phyloP scores from a whole-genome alignment of 441 rosid species.

The Eutrema salsugineum region DNA sequence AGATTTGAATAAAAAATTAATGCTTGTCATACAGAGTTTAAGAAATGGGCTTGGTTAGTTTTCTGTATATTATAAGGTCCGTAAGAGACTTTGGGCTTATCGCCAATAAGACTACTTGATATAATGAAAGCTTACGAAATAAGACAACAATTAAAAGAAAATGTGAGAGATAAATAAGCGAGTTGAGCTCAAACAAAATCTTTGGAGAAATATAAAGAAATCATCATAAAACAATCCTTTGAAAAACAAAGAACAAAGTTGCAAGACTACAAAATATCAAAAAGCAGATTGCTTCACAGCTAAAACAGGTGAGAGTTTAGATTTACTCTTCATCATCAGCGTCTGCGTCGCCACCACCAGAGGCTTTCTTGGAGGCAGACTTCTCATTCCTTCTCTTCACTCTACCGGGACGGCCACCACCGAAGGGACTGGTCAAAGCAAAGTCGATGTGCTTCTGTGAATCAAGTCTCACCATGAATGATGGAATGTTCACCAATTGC shows the following conservation, averaged over 20 bases:
- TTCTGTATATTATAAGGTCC: too few species aligned
- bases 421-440: slow-evolving; percentile 69
- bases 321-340: slow-evolving; percentile 67
- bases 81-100: too few species aligned
- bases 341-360: slow-evolving; percentile 65
- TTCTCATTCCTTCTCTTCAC: slow-evolving; percentile 67
- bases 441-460: slow-evolving; percentile 69
- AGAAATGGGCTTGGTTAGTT: background rate
- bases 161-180: background rate
- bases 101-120: too few species aligned
- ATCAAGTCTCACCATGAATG: slow-evolving; percentile 88
- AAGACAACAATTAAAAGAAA: background rate
- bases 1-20: too few species aligned
- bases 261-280: background rate
- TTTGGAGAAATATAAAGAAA: background rate
- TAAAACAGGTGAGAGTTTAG: background rate
- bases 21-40: too few species aligned
- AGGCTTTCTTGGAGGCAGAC: slow-evolving; percentile 64
- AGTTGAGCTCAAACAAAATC: slow-evolving; percentile 1
- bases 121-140: background rate
- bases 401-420: slow-evolving; percentile 70
- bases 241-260: slow-evolving; percentile 8
- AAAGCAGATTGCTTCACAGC: slow-evolving; percentile 5
- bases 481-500: slow-evolving; percentile 86
- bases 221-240: slow-evolving; percentile 15